Evolutionary conservation across 768 basidiomycete genomes (phyloP).

Genomic region (Mycena polygramma): DNA sequence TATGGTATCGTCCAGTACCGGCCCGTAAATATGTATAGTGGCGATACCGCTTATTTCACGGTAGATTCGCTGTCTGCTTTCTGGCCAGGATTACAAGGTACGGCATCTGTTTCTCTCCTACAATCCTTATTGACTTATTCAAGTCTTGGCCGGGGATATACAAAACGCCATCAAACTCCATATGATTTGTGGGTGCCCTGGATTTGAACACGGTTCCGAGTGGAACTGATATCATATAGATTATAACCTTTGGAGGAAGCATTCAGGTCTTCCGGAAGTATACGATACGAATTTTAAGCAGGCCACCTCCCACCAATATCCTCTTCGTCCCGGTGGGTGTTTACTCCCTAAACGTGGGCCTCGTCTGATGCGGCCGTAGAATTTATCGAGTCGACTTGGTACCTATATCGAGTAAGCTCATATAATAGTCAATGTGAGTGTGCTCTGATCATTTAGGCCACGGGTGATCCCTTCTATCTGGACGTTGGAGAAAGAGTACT

Average conservation of each 20-base stretch:
- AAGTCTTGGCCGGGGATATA: constrained; percentile 84
- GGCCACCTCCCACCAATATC: constrained; percentile 84
- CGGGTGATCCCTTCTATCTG: constrained; percentile 92
- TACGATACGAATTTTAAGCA: constrained; percentile 84
- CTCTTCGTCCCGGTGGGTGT: constrained; percentile 76
- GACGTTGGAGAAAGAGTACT: constrained; percentile 90
- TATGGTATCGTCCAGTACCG: constrained; percentile 72
- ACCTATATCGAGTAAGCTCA: constrained; percentile 82
- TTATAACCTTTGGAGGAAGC: constrained; percentile 93
- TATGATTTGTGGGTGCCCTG: constrained; percentile 73
- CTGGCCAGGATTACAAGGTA: constrained; percentile 91
- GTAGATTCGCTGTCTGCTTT: constrained; percentile 97
- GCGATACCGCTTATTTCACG: constrained; percentile 80
- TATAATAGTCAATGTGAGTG: not conserved
- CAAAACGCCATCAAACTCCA: constrained; percentile 95
- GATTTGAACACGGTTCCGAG: not conserved
- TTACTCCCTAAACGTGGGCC: not conserved
- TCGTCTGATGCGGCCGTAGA: constrained; percentile 58
- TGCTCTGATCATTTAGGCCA: constrained; percentile 70
- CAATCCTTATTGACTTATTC: not conserved
- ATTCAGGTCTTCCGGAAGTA: constrained; percentile 92
- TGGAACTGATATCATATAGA: constrained; percentile 57
- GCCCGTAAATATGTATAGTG: constrained; percentile 82
- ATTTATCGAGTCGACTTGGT: constrained; percentile 97
- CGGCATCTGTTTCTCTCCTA: not conserved